phyloP scores from a whole-genome alignment of 2,329 filamentous ascomycete species.

The Grosmannia clavigera region DNA sequence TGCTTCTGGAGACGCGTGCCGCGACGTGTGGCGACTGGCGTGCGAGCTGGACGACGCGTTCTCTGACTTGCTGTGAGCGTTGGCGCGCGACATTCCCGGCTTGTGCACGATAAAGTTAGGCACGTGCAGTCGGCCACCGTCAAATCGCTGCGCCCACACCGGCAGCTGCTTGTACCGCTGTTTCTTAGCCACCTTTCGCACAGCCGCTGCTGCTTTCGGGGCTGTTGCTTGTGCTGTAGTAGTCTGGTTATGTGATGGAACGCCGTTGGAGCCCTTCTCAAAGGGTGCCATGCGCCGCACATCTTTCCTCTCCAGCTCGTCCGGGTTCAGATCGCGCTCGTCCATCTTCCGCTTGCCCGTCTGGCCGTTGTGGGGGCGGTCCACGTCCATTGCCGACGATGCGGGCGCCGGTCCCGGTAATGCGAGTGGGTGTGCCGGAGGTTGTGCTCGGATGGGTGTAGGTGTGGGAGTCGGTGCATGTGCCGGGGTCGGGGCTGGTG shows the following conservation, averaged over 20 bases:
- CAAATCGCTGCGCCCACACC: slow-evolving; percentile 34
- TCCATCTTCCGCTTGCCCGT: slow-evolving; percentile 37
- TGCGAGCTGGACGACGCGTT: slow-evolving; percentile 18
- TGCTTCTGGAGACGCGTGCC: slow-evolving; percentile 26
- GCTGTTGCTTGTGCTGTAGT: neutral
- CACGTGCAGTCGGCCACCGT: slow-evolving; percentile 24
- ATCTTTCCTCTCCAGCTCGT: slow-evolving; percentile 38
- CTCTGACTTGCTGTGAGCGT: slow-evolving; percentile 19
- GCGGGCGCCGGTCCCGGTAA: neutral
- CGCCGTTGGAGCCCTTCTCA: slow-evolving; percentile 29
- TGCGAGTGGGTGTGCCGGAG: too few species aligned
- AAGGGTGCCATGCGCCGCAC: slow-evolving; percentile 33
- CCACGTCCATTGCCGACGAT: slow-evolving; percentile 16
- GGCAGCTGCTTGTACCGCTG: slow-evolving; percentile 27
- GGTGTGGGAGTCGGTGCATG: neutral
- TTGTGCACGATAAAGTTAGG: slow-evolving; percentile 35
- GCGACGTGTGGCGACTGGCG: slow-evolving; percentile 33
- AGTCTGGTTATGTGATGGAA: neutral
- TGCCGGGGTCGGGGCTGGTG: neutral
- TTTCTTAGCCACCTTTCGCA: slow-evolving; percentile 22
- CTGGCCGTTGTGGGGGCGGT: slow-evolving; percentile 22
- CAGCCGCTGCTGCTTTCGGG: neutral
- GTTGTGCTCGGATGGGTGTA: too few species aligned
- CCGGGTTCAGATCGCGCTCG: slow-evolving; percentile 33
- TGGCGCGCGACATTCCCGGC: slow-evolving; percentile 11